Evolutionary conservation across 2,329 filamentous ascomycete genomes (phyloP), one percentile per base, ranked within the genome.

Genomic region (Fusarium devonianum): DNA sequence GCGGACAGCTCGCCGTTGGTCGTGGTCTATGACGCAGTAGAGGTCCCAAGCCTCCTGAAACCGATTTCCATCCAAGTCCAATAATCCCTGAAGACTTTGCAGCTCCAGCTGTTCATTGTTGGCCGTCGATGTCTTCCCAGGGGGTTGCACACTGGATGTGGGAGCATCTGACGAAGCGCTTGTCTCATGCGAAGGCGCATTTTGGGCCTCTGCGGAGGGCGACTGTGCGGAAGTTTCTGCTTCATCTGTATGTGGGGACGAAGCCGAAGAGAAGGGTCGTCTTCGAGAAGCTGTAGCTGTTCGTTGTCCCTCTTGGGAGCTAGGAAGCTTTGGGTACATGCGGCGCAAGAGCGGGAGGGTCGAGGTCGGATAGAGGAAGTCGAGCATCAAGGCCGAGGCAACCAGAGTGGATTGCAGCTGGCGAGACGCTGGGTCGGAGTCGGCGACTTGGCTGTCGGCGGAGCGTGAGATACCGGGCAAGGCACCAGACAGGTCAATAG

Each of bases 351-450:
- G 67, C 11, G 73, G 68, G 10, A 75, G 47, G 9, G 78, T 73
- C 8, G 74, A 75, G 23, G 62, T 74, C 5, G 81, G 81, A 41
- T 83, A 83, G 7, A 84, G 67, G 43, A 84, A 84, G 65, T 84
- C 81, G 65, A 84, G 75, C 36, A 81, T 68, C 44, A 82, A 77
- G 7, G 73, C 62, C 4, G 80, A 81, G 19, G 79, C 75, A 28
- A 69, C 69, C 45, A 80, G 61, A 3, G 67, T 65, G 8, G 58
- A 56, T 32, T 65, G 63, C 16, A 56, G 47, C 46, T 64, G 51
- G 44, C 42, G 56, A 39, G 57, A 48, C 37, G 59, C 60, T 28
- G 54, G 56, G 26, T 69, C 62, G 38, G 50, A 53, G 21, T 69
- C 63, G 34, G 49, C 8, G 18, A 45, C 5, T 4, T 63, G 58